Evolutionary conservation across 2,329 filamentous ascomycete genomes (phyloP), one percentile per base, ranked within the genome.

Genomic region (Xylariaceae sp.): DNA sequence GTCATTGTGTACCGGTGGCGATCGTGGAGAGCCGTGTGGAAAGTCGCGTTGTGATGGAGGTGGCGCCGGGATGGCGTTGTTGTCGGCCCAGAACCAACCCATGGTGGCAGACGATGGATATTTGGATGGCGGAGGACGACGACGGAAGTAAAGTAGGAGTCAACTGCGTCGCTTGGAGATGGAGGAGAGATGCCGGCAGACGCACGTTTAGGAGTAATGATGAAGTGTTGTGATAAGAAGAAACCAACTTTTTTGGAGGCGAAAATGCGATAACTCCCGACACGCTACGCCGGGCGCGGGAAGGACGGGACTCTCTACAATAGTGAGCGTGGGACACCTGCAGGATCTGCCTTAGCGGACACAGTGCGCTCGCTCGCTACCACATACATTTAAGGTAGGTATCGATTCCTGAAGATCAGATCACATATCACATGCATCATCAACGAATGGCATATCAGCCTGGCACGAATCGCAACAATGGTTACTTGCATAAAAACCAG

Each of bases 61-160:
- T 56, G 52, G 60, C 34, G 58, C 56, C 50, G 51, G 55, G 43
- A 47, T 51, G 45, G 56, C 36, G n/a, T 69, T 55, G 17, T 69
- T 60, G 56, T 84, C 81, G 55, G 81, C 78, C 82, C 82, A 85
- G 63, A 85, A 85, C 81, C 81, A 84, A 60, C 82, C 82, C 82
- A 84, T 85, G 53, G 36, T 56, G n/a, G 14, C 31, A 14, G 11
- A 9, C 38, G 18, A 16, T 41, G 34, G 13, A 38, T 16, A n/a
- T 10, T 4, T 38, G 33, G 19, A 5, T 28, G 42, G 16, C 18
- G 14, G 10, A 6, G 34, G 33, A 13, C 22, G 19, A 13, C 22
- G 19, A 18, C 22, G n/a, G 18, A 33, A 36, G 13, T 44, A 2
- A 2, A 31, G 1, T 17, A 31, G 17, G 5, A 50, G 14, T 36